A percentile compares a stretch with the other conserved stretches of the same genome.
These are phyloP conservation scores for Cajanus cajan DNA, from an alignment of 306 rosid species.

Conservation along the genomic window DNA sequence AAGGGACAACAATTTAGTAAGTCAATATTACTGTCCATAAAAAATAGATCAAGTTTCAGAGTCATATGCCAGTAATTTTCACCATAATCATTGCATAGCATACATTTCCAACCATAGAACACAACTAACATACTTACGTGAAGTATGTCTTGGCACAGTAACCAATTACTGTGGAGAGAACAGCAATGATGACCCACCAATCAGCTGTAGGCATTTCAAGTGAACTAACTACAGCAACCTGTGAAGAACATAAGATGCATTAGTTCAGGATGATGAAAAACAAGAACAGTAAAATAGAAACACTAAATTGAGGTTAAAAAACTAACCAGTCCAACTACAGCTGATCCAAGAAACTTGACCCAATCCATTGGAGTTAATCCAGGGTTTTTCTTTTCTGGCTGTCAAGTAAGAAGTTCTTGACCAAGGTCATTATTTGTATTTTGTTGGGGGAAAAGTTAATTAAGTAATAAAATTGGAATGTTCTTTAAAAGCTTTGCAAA, in stretches of 20 bases:
- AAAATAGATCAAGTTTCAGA: neutral
- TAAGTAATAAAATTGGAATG: slow-evolving; percentile 54
- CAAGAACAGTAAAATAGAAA: neutral
- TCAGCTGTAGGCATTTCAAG: slow-evolving; percentile 84
- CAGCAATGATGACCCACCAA: slow-evolving; percentile 77
- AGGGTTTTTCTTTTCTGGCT: slow-evolving; percentile 98
- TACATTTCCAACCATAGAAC: neutral
- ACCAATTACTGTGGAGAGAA: slow-evolving; percentile 84
- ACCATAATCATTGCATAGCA: neutral
- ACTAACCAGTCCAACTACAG: slow-evolving; percentile 92
- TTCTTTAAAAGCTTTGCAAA: slow-evolving; percentile 55
- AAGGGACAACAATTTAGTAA: neutral
- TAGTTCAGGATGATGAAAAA: slow-evolving; percentile 27
- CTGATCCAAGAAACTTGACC: slow-evolving; percentile 87
- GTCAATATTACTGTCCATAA: neutral
- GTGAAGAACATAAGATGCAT: slow-evolving; percentile 29
- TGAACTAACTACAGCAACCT: slow-evolving; percentile 90
- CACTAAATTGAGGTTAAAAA: neutral
- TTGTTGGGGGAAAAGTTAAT: slow-evolving; percentile 20
- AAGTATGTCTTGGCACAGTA: slow-evolving; percentile 89
- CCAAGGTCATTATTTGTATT: slow-evolving; percentile 28
- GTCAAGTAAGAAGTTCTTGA: slow-evolving; percentile 39
- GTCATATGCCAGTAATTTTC: slow-evolving; percentile 2
- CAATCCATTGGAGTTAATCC: slow-evolving; percentile 99
- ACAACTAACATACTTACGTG: slow-evolving; percentile 56